Evolutionary conservation across 108 stramenopile genomes (phyloP), one percentile per base, ranked within the genome.

Genomic region (Cylindrotheca closterium): DNA sequence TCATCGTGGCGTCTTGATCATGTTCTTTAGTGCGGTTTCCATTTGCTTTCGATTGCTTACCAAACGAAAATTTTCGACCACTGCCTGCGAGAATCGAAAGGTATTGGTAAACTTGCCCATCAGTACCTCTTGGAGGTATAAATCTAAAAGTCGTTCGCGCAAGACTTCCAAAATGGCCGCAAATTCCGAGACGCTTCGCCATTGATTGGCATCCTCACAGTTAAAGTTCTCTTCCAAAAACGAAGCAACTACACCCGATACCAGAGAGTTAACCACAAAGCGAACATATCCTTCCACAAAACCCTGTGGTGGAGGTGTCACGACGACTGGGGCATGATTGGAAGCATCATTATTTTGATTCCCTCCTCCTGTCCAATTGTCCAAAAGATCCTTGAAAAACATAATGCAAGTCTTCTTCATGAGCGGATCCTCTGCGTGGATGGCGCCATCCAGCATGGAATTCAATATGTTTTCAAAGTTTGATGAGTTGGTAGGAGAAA

Each of bases 401-500:
- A 63, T 30, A 0, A 81, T 51, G 56, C 88, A 86, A 15, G 84
- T 75, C 46, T 86, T 86, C 62, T 85, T 78, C 64, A 89, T 78
- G 12, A 80, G 28, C 8, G 82, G 76, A 67, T 89, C 85, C 32
- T 79, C 72, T 3, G 78, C 82, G 24, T 25, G 33, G 10, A 58
- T 66, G 2, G 79, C 81, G 25, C 88, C 88, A 26, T 86, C 83
- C 31, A 55, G 57, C 74, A 86, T 81, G 32, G 74, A 64, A 27
- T 79, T 71, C 25, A 89, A 63, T 32, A 85, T 73, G 15, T 48
- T 55, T 80, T 74, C 80, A 30, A 89, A 68, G 31, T 65, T 73
- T 18, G 68, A 55, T 30, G 68, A 51, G 56, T 85, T 85, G 0
- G 60, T 75, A 34, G 75, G 67, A 8, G 88, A 84, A 31, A 74